Evolutionary conservation across 2,329 filamentous ascomycete species (phyloP), one percentile per base, ranked within the genome.

Genomic region (Nothopassalora personata): DNA sequence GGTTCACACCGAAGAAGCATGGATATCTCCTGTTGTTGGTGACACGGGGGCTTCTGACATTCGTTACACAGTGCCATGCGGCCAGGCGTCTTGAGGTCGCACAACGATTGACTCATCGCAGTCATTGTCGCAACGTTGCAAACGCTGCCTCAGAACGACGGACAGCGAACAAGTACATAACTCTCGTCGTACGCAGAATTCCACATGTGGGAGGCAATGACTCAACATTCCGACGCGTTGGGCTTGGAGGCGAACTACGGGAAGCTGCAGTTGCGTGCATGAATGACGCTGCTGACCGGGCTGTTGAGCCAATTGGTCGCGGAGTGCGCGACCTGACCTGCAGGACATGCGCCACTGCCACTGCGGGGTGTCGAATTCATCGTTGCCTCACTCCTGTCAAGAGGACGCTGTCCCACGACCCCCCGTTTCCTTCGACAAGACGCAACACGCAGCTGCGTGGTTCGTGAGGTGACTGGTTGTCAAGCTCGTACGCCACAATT

Each of bases 241-340:
- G 52, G 39, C 19, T 46, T 45, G 50, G 53, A 53, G 53, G 45
- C 60, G 58, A 27, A 11, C 13, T 51, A 34, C 13, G 58, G 61
- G 53, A 47, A 59, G 56, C 59, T 58, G 60, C 59, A 58, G 60
- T 61, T 59, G 27, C 61, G 56, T 61, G 60, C 57, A 60, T 56
- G 51, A 55, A 58, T 57, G 60, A 61, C 55, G 58, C 49, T 59
- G 57, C 48, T 57, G 27, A 47, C 39, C 54, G 43, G 23, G 3
- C 54, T 39, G 33, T 50, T 31, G 59, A 56, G 39, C 51, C 54
- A 54, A 64, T 65, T 63, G 59, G 63, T 43, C 43, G 33, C 19
- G 33, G 31, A 55, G 52, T n/a, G 15, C 8, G 13, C 28, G 46
- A 30, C 46, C 46, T 48, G 27, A 57, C 57, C 30, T 47, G 57